Percentiles rank a stretch among this genome's conserved stretches.
Evolutionary conservation across 2,329 filamentous ascomycete genomes (phyloP).

Genomic region (Apiospora hydei): DNA sequence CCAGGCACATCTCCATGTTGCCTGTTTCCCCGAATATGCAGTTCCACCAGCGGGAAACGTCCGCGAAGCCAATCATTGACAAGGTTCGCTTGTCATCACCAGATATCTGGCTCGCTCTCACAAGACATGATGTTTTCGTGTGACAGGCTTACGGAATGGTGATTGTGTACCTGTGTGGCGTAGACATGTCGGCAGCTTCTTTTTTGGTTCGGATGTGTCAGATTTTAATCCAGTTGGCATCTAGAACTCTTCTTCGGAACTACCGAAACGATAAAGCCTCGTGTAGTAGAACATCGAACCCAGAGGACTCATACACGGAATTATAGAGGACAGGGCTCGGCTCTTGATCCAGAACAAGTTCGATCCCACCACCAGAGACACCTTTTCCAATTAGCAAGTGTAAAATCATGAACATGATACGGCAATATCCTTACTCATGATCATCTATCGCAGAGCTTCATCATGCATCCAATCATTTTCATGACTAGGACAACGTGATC

Average conservation of each 20-base stretch:
- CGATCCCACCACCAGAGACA: background rate
- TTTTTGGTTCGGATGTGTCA: background rate
- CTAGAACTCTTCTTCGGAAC: background rate
- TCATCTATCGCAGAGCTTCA: background rate
- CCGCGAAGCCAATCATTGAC: background rate
- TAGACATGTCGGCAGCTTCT: background rate
- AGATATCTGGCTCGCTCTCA: background rate
- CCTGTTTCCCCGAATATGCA: background rate
- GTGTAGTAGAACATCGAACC: background rate
- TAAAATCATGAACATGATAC: background rate
- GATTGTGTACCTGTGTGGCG: background rate
- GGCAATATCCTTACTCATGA: background rate
- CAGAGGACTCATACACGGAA: background rate
- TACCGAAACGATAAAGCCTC: background rate
- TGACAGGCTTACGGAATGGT: background rate
- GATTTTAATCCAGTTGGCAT: background rate
- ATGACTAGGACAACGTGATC: background rate
- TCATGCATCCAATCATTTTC: background rate
- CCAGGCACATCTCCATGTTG: background rate
- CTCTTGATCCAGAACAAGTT: background rate
- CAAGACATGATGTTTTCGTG: background rate
- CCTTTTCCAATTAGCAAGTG: background rate
- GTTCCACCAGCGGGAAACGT: background rate
- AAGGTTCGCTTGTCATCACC: background rate
- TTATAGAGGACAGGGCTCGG: background rate